Evolutionary conservation across 2,329 filamentous ascomycete species (phyloP).

Genomic region (Leptographium radiaticola): DNA sequence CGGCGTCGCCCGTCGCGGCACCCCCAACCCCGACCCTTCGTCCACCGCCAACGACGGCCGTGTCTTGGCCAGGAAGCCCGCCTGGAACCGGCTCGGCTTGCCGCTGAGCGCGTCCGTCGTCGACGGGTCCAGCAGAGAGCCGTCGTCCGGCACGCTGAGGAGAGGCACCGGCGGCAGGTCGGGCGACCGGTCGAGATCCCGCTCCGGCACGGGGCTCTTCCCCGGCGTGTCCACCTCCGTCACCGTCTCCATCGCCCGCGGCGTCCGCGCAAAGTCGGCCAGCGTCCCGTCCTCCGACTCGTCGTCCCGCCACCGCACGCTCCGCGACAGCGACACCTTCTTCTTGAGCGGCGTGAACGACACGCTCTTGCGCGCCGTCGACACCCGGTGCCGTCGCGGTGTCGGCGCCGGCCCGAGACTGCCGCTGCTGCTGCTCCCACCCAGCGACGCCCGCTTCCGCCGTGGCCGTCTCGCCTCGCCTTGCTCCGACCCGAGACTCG

Average conservation of each 20-base stretch:
- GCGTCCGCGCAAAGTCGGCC: conserved; percentile 85
- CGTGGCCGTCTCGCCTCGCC: conserved; percentile 55
- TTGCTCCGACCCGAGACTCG: conserved; percentile 51
- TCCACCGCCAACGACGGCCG: conserved; percentile 15
- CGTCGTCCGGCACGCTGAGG: conserved; percentile 4
- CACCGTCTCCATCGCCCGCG: conserved; percentile 40
- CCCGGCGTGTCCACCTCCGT: neutral
- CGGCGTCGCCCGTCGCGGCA: conserved; percentile 21
- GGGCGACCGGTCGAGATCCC: conserved; percentile 28
- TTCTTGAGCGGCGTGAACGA: conserved; percentile 74
- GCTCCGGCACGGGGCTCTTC: neutral
- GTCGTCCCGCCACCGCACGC: conserved; percentile 87
- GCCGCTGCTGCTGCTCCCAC: too few species aligned
- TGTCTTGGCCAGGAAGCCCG: conserved; percentile 65
- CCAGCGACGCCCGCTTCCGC: conserved; percentile 42
- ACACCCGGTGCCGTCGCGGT: conserved; percentile 62
- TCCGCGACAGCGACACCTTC: conserved; percentile 56
- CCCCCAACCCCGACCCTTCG: conserved; percentile 3
- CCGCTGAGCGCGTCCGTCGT: conserved; percentile 18
- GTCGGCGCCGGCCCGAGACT: conserved; percentile 29
- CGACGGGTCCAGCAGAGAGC: conserved; percentile 22
- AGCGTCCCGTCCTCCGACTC: conserved; percentile 68
- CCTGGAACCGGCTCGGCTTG: conserved; percentile 69
- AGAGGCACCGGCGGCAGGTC: conserved; percentile 23
- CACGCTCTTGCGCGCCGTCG: conserved; percentile 52